phyloP scores from a whole-genome alignment of 139 green algal species.

The Chlorella vulgaris region DNA sequence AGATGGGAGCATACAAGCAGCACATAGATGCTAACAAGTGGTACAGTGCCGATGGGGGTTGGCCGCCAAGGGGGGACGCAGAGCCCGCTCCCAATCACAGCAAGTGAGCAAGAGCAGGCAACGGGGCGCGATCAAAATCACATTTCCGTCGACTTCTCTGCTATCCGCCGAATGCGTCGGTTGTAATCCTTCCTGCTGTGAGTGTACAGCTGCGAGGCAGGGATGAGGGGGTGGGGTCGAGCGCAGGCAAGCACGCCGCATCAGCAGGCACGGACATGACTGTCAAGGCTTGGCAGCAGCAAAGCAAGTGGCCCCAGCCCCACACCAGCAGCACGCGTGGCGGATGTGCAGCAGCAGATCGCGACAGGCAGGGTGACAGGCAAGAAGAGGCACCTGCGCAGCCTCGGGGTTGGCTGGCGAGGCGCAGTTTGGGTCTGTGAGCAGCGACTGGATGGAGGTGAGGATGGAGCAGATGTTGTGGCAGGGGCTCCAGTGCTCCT shows the following conservation, averaged over 20 bases:
- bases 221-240: neutral
- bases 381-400: slow-evolving; percentile 57
- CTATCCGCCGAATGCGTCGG: slow-evolving; percentile 58
- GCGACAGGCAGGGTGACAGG: neutral
- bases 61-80: no score
- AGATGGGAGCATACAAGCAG: no score
- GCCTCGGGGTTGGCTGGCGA: slow-evolving; percentile 93
- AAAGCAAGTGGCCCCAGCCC: neutral
- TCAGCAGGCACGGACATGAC: neutral
- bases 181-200: slow-evolving; percentile 73
- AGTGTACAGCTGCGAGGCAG: slow-evolving; percentile 10
- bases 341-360: neutral
- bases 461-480: slow-evolving; percentile 92
- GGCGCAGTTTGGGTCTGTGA: slow-evolving; percentile 91
- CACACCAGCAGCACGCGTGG: neutral
- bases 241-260: neutral
- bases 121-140: slow-evolving; percentile 2
- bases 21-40: no score
- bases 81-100: no score
- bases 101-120: no score
- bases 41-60: no score
- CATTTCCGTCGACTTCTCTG: slow-evolving; percentile 59
- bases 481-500: slow-evolving; percentile 87
- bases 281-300: no score
- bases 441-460: slow-evolving; percentile 85